Percentiles rank a stretch among this genome's conserved stretches.
phyloP scores from a whole-genome alignment of 176 grass and related monocot species.

The Phoenix roebelenii region DNA sequence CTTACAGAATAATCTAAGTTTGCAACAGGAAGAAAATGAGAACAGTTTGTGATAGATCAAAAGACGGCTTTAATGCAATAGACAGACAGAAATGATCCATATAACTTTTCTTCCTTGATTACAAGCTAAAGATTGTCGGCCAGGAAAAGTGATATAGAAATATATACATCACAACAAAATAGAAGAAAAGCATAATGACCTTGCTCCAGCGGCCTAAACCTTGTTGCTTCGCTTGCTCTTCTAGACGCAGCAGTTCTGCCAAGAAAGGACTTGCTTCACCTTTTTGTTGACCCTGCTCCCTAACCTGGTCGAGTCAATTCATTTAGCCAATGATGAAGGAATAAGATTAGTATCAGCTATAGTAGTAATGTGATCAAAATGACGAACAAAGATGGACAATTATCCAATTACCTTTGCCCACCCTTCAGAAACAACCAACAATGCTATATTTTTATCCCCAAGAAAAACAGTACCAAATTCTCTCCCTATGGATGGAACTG shows the following conservation, averaged over 20 bases:
- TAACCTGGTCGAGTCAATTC: slow-evolving; percentile 36
- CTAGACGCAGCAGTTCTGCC: slow-evolving; percentile 48
- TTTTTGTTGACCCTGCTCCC: slow-evolving; percentile 65
- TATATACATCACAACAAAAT: not conserved
- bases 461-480: slow-evolving; percentile 94
- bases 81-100: too few relatives aligned
- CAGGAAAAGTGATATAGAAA: too few relatives aligned
- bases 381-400: not conserved
- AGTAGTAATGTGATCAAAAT: not conserved
- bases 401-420: slow-evolving; percentile 64
- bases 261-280: slow-evolving; percentile 59
- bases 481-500: slow-evolving; percentile 68
- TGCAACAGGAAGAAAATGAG: too few relatives aligned
- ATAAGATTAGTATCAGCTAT: not conserved
- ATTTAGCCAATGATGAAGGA: slow-evolving; percentile 5
- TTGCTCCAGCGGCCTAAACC: slow-evolving; percentile 90
- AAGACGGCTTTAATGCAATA: too few relatives aligned
- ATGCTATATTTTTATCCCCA: slow-evolving; percentile 74
- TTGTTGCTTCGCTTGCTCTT: slow-evolving; percentile 83
- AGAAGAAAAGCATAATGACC: slow-evolving; percentile 30
- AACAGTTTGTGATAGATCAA: too few relatives aligned
- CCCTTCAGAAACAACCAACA: slow-evolving; percentile 65
- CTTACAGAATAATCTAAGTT: too few relatives aligned
- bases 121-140: too few relatives aligned
- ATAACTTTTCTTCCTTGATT: too few relatives aligned